Conservation (phyloP, 768 basidiomycete species). For the Leccinum subgranulosum region DNA sequence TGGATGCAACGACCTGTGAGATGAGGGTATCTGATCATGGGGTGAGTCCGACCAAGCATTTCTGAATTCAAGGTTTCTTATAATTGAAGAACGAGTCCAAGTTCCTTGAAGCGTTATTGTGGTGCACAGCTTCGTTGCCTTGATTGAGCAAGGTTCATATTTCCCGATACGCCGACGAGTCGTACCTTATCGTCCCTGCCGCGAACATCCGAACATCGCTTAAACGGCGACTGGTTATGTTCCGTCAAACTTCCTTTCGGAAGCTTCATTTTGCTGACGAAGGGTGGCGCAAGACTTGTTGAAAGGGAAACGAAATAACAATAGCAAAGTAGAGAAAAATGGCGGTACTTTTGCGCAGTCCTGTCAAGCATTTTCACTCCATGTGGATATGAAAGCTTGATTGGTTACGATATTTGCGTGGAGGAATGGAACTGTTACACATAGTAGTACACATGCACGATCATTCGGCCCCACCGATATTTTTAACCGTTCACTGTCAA, state of each 20-base stretch:
- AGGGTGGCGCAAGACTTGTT: conserved; percentile 8
- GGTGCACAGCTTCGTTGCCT: conserved; percentile 12
- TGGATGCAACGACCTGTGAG: background rate
- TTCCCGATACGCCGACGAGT: conserved; percentile 22
- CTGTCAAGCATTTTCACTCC: background rate
- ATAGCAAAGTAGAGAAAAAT: conserved; percentile 18
- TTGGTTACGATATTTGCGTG: background rate
- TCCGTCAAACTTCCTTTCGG: conserved; percentile 20
- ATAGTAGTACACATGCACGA: background rate
- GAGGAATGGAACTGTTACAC: background rate
- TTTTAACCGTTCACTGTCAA: background rate
- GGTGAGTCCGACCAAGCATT: background rate
- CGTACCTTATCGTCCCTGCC: conserved; percentile 21
- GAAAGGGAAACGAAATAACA: conserved; percentile 9
- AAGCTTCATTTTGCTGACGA: conserved; percentile 6
- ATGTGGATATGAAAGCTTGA: conserved; percentile 3
- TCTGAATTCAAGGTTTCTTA: background rate
- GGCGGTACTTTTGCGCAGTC: conserved; percentile 18
- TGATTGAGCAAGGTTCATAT: conserved; percentile 11
- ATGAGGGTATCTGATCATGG: background rate
- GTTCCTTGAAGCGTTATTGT: background rate
- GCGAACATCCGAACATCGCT: conserved; percentile 19
- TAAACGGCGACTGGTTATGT: conserved; percentile 20
- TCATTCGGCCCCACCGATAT: conserved; percentile 3
- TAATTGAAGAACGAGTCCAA: background rate